Evolutionary conservation across 1,139 yeast genomes (phyloP).

Genomic region (Sugiyamaella japonica): DNA sequence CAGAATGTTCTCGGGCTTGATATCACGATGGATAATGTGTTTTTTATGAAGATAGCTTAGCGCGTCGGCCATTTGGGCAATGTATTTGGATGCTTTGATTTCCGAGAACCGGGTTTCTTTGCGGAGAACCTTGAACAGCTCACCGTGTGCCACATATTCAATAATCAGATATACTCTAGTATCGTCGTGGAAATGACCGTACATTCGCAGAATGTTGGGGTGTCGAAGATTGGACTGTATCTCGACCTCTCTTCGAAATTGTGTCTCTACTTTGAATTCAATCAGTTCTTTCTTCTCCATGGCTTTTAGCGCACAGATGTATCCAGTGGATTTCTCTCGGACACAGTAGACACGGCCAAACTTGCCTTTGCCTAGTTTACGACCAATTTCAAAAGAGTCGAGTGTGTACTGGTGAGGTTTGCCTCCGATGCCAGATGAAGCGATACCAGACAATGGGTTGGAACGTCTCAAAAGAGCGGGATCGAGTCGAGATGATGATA

Average conservation of each 20-base stretch:
- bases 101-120: conserved; percentile 67
- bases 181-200: conserved; percentile 81
- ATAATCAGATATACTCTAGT: conserved; percentile 77
- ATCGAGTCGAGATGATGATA: conserved; percentile 22
- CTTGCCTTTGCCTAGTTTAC: conserved; percentile 88
- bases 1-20: conserved; percentile 91
- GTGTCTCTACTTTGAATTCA: conserved; percentile 78
- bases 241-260: conserved; percentile 86
- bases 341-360: conserved; percentile 93
- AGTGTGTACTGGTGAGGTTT: conserved; percentile 39
- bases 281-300: conserved; percentile 81
- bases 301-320: conserved; percentile 84
- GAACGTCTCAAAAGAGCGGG: conserved; percentile 31
- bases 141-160: conserved; percentile 87
- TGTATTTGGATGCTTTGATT: conserved; percentile 67
- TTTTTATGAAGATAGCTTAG: conserved; percentile 72
- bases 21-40: conserved; percentile 86
- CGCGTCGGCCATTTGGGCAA: conserved; percentile 81
- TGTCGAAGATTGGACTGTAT: conserved; percentile 78
- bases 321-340: conserved; percentile 70
- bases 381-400: conserved; percentile 82
- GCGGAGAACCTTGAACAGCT: conserved; percentile 72
- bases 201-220: conserved; percentile 73
- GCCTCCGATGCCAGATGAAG: conserved; percentile 23
- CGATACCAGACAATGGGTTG: conserved; percentile 34